Evolutionary conservation across 129 eudicot genomes (phyloP).

Genomic region (Arctium minus): DNA sequence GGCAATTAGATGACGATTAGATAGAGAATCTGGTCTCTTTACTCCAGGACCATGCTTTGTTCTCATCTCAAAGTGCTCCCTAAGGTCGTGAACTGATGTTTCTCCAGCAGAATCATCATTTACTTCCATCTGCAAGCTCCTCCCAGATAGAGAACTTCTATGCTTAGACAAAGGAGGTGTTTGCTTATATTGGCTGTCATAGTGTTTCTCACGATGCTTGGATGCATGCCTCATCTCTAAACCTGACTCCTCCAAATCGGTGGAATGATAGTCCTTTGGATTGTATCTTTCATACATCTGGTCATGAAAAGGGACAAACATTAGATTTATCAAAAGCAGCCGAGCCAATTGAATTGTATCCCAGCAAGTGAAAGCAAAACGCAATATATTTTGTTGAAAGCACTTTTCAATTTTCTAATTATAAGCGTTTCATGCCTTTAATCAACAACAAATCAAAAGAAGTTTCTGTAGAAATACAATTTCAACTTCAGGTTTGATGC

Average conservation of each 20-base stretch:
- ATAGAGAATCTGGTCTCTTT: conserved; percentile 33
- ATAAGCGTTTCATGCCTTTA: background rate
- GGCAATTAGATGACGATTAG: conserved; percentile 30
- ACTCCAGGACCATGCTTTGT: conserved; percentile 39
- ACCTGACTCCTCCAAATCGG: conserved; percentile 43
- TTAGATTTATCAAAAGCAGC: background rate
- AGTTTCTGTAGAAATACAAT: background rate
- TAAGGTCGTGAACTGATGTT: conserved; percentile 28
- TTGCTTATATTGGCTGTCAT: conserved; percentile 29
- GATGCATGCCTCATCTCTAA: conserved; percentile 38
- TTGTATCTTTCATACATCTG: conserved; percentile 50
- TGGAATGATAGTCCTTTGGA: conserved; percentile 34
- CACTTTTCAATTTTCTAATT: background rate
- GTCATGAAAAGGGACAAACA: conserved; percentile 15
- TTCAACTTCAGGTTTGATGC: background rate
- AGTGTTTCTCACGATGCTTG: conserved; percentile 36
- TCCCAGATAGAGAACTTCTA: conserved; percentile 29
- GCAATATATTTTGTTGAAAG: background rate
- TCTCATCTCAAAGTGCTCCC: conserved; percentile 26
- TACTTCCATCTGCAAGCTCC: conserved; percentile 35
- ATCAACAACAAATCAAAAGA: background rate
- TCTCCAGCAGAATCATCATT: conserved; percentile 52
- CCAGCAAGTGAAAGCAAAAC: background rate
- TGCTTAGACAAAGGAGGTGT: conserved; percentile 31
- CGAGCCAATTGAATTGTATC: background rate